phyloP scores from a whole-genome alignment of 768 basidiomycete genomes.

The Xerocomellus intermedius region DNA sequence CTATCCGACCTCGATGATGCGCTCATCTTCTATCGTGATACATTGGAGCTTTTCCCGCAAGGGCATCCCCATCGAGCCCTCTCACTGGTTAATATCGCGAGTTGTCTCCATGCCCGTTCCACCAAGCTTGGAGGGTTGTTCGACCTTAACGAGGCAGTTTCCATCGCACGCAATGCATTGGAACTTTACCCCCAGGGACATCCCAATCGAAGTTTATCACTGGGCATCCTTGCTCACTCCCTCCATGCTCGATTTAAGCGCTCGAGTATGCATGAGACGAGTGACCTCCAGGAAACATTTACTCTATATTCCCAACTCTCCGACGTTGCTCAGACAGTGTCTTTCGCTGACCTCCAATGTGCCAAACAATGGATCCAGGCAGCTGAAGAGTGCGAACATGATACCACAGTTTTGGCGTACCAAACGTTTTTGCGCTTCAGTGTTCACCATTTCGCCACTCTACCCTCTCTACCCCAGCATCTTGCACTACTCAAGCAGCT shows the following conservation, averaged over 20 bases:
- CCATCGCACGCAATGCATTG: background rate
- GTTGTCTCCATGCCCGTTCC: background rate
- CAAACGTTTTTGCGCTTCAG: conserved; percentile 2
- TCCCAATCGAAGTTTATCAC: background rate
- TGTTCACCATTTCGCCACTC: background rate
- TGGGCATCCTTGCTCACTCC: background rate
- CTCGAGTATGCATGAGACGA: no score
- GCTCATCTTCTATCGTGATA: background rate
- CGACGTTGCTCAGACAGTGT: background rate
- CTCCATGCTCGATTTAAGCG: no score
- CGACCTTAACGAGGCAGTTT: background rate
- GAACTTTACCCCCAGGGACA: background rate
- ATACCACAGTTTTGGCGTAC: conserved; percentile 13
- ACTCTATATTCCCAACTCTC: background rate
- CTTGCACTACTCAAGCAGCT: background rate
- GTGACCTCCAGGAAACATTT: background rate
- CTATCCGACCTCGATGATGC: background rate
- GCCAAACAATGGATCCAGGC: background rate
- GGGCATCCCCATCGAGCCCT: background rate
- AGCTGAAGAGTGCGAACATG: conserved; percentile 10
- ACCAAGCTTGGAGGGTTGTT: background rate
- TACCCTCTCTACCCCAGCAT: conserved; percentile 1
- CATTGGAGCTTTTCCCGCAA: background rate
- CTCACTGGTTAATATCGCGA: background rate
- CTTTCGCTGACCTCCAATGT: background rate